A percentile compares a stretch with the other conserved stretches of the same genome.
Evolutionary conservation across 345 rosid genomes (phyloP).

Genomic region (Pistacia vera): DNA sequence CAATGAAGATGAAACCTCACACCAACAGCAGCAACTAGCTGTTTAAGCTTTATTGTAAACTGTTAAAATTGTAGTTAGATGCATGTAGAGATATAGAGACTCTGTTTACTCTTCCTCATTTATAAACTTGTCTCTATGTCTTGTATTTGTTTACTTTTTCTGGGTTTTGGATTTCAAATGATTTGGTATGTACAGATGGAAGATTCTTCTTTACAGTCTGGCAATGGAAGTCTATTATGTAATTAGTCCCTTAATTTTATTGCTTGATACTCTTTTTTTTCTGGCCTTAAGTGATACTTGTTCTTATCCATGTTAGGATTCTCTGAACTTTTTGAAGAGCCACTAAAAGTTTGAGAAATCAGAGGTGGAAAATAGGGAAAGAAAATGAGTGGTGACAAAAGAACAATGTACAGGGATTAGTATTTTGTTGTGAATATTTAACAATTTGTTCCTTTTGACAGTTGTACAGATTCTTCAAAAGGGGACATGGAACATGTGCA

Average conservation of each 20-base stretch:
- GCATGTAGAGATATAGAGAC: conserved; percentile 16
- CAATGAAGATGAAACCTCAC: conserved; percentile 72
- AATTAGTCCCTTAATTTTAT: neutral
- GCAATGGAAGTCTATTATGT: conserved; percentile 22
- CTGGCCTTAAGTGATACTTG: neutral
- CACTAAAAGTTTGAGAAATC: neutral
- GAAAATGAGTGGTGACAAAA: conserved; percentile 10
- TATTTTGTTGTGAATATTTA: conserved; percentile 12
- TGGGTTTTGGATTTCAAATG: conserved; percentile 28
- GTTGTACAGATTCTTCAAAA: conserved; percentile 30
- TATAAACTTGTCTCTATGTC: conserved; percentile 6
- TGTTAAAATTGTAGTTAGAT: conserved; percentile 32
- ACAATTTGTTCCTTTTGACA: conserved; percentile 32
- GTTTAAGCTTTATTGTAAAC: conserved; percentile 31
- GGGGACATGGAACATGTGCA: conserved; percentile 40
- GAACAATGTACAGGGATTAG: neutral
- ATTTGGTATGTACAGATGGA: conserved; percentile 30
- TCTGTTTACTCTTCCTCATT: neutral
- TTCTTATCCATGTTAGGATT: conserved; percentile 29
- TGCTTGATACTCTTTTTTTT: neutral
- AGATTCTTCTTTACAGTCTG: conserved; percentile 40
- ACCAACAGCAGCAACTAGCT: conserved; percentile 65
- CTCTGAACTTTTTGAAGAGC: conserved; percentile 11
- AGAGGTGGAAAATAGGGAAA: neutral
- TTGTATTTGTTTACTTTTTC: conserved; percentile 9